Evolutionary conservation across 2,329 filamentous ascomycete species (phyloP).

Genomic region (Dendrostoma leiphaemia): DNA sequence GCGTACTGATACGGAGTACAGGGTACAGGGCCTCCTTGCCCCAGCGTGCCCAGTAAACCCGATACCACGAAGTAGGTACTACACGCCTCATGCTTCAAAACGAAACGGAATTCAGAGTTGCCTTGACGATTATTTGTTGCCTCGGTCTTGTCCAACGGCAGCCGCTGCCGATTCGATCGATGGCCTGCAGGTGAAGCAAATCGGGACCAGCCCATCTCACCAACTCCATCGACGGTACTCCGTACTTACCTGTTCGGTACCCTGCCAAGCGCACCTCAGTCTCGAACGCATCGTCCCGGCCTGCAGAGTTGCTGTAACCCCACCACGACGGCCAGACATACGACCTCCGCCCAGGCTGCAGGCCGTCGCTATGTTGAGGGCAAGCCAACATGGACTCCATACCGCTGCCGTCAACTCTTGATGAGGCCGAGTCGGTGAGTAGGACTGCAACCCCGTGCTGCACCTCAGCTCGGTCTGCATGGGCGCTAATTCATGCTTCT

Average conservation of each 20-base stretch:
- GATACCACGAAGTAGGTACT: neutral
- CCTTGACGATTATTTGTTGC: too few species aligned
- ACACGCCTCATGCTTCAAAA: neutral
- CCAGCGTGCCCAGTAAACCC: neutral
- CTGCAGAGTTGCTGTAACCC: too few species aligned
- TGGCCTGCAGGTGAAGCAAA: too few species aligned
- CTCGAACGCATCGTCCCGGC: too few species aligned
- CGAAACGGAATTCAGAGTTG: neutral
- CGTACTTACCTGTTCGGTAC: too few species aligned
- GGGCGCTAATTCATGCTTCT: constrained; percentile 9
- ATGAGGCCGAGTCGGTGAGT: constrained; percentile 34
- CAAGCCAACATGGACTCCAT: constrained; percentile 26
- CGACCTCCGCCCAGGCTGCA: constrained; percentile 6
- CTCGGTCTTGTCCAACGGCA: too few species aligned
- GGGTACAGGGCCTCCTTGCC: too few species aligned
- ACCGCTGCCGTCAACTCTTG: constrained; percentile 31
- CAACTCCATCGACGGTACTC: neutral
- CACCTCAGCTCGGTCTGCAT: neutral
- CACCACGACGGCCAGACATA: too few species aligned
- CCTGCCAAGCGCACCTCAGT: too few species aligned
- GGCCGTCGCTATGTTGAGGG: constrained; percentile 15
- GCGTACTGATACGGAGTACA: too few species aligned
- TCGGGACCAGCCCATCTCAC: neutral
- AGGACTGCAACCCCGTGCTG: too few species aligned
- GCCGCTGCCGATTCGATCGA: too few species aligned